These are phyloP conservation scores for Mycena latifolia DNA, from an alignment of 768 basidiomycete species.

Conservation along the genomic window DNA sequence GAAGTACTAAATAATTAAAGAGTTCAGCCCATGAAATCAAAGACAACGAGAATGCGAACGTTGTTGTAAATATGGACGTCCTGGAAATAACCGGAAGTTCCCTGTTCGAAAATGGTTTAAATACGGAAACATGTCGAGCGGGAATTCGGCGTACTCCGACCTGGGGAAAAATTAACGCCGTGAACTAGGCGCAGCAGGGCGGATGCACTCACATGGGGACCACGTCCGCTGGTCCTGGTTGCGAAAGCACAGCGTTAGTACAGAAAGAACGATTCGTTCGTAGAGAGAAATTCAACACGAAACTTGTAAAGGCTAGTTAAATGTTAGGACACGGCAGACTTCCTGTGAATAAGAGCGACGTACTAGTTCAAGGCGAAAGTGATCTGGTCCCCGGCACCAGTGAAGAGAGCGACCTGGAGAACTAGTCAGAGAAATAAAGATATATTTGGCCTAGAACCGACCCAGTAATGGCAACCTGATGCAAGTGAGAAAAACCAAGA, in stretches of 20 bases:
- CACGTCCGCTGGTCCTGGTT: slow-evolving; percentile 38
- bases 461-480: slow-evolving; percentile 26
- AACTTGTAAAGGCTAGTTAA: slow-evolving; percentile 22
- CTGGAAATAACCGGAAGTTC: slow-evolving; percentile 41
- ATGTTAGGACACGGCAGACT: neutral
- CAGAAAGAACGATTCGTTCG: no score
- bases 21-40: neutral
- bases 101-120: slow-evolving; percentile 1
- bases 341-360: neutral
- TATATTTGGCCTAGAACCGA: slow-evolving; percentile 23
- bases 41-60: neutral
- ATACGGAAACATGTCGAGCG: neutral
- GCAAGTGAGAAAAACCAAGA: neutral
- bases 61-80: slow-evolving; percentile 42
- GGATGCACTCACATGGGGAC: slow-evolving; percentile 37
- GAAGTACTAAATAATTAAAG: slow-evolving; percentile 5
- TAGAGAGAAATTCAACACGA: slow-evolving; percentile 3
- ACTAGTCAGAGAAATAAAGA: neutral
- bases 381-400: slow-evolving; percentile 40
- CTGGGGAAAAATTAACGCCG: neutral
- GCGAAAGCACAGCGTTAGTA: neutral
- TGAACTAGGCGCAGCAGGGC: neutral
- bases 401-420: slow-evolving; percentile 32
- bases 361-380: slow-evolving; percentile 42
- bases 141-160: slow-evolving; percentile 15